Base-by-base conservation (phyloP, 306 rosid genomes). In the Neltuma alba region DNA sequence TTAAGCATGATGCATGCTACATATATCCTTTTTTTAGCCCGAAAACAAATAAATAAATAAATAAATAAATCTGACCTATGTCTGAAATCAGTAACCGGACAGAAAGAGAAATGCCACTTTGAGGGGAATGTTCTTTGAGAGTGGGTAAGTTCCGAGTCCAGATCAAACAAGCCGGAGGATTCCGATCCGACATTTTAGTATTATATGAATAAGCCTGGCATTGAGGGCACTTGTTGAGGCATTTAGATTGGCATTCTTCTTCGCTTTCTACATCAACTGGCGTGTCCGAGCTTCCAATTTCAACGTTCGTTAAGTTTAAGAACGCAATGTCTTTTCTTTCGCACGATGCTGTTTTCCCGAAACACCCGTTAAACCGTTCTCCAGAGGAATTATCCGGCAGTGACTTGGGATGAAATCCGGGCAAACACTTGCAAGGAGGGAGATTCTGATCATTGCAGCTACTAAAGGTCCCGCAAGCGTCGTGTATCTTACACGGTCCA, bases 131-230 rank as follows among this genome's bases (percentile, higher is more conserved):
- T 65, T 86, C 85, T 81, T 41, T 36, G 34, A 88, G 80, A 55
- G 68, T 82, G 4, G 20, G 20, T 31, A 81, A 77, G 16, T 40
- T 31, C 3, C 0, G 0, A 0, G 11, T 37, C 94, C 94, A 90
- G 47, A 69, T 77, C 23, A 1, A 0, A 61, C 87, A 90, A 0
- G 2, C 7, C 0, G 4, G 0, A 27, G n/a, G n/a, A n/a, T 2
- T 47, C 18, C 1, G 4, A 14, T 1, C 38, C 6, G 20, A 45
- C 34, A 28, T 63, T 3, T 1, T 7, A 55, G 73, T 0, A 85
- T 36, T 9, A 13, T 80, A 85, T 9, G 89, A 77, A 79, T 82
- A 90, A 50, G 89, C 92, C 36, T 31, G 71, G 64, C 94, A 87
- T 9, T 0, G 0, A 60, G 76, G 31, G 33, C 82, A 82, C 1